These are phyloP conservation scores for Bisporella sp. DNA, from an alignment of 2,329 filamentous ascomycete species.

Conservation along the genomic window DNA sequence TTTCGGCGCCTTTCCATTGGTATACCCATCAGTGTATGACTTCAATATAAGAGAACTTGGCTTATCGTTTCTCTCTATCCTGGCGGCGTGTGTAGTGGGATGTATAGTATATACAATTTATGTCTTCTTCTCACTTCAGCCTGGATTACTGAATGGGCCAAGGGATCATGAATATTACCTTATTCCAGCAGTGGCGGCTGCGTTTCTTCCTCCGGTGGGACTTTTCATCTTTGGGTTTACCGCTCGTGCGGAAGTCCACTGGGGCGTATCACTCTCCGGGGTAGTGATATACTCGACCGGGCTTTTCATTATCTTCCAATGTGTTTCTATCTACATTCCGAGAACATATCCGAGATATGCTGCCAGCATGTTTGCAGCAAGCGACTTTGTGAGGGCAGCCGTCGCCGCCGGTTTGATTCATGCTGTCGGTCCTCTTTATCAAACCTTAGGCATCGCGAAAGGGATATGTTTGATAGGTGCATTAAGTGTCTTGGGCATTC, in stretches of 20 bases:
- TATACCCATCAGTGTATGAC: conserved; percentile 51
- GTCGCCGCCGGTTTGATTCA: conserved; percentile 53
- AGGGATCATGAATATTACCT: conserved; percentile 47
- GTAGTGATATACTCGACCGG: conserved; percentile 46
- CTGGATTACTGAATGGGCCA: conserved; percentile 42
- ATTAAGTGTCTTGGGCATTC: conserved; percentile 42
- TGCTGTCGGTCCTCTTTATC: conserved; percentile 51
- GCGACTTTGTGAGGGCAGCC: conserved; percentile 51
- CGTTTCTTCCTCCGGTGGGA: conserved; percentile 48
- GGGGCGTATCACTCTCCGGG: conserved; percentile 50
- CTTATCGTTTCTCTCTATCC: conserved; percentile 53
- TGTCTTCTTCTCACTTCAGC: conserved; percentile 44
- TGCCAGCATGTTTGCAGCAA: conserved; percentile 52
- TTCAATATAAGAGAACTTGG: conserved; percentile 53
- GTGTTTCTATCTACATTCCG: conserved; percentile 53
- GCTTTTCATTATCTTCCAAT: conserved; percentile 51
- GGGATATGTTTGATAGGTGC: conserved; percentile 51
- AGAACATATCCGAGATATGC: conserved; percentile 49
- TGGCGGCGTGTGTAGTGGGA: conserved; percentile 49
- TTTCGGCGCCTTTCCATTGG: conserved; percentile 61
- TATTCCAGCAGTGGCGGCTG: conserved; percentile 45
- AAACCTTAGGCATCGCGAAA: conserved; percentile 49
- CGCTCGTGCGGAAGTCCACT: conserved; percentile 41
- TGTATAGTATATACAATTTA: conserved; percentile 23
- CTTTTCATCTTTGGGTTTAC: conserved; percentile 57